phyloP scores from a whole-genome alignment of 2,329 filamentous ascomycete species.

The Reticulascus tulasneorum region DNA sequence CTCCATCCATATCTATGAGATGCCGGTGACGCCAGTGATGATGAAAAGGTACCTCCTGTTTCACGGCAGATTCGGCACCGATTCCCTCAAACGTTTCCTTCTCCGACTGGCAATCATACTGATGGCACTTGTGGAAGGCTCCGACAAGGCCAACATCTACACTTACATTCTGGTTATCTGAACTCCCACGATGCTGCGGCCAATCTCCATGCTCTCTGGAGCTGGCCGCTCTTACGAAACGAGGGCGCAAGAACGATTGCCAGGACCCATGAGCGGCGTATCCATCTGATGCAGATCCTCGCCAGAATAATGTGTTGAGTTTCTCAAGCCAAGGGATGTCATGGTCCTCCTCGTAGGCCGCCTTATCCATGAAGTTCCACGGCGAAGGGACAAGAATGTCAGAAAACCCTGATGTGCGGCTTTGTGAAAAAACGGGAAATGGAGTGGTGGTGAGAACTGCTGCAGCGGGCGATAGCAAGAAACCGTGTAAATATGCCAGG shows the following conservation, averaged over 20 bases:
- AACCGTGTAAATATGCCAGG: conserved; percentile 46
- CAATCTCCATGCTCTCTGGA: conserved; percentile 19
- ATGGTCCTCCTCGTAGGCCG: conserved; percentile 31
- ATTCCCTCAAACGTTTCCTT: conserved; percentile 26
- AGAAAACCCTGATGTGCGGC: conserved; percentile 48
- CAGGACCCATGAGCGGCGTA: conserved; percentile 47
- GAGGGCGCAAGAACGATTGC: conserved; percentile 55
- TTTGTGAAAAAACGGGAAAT: conserved; percentile 53
- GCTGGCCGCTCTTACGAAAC: conserved; percentile 51
- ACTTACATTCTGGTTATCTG: background rate
- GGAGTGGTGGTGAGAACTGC: conserved; percentile 28
- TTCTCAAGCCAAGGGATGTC: conserved; percentile 45
- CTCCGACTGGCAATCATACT: conserved; percentile 26
- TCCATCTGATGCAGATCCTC: conserved; percentile 49
- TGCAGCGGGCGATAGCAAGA: conserved; percentile 38
- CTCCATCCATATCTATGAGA: conserved; percentile 57
- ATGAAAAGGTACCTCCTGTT: conserved; percentile 23
- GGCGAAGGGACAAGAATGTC: conserved; percentile 42
- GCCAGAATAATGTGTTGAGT: conserved; percentile 48
- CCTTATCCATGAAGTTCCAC: conserved; percentile 32
- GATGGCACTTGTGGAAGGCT: conserved; percentile 27
- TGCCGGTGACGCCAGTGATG: conserved; percentile 45
- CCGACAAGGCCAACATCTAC: conserved; percentile 35
- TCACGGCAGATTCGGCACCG: conserved; percentile 14
- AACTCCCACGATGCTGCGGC: conserved; percentile 9